Evolutionary conservation across 495 filamentous ascomycete species (phyloP).

Genomic region (Saxophila tyrrhenica): DNA sequence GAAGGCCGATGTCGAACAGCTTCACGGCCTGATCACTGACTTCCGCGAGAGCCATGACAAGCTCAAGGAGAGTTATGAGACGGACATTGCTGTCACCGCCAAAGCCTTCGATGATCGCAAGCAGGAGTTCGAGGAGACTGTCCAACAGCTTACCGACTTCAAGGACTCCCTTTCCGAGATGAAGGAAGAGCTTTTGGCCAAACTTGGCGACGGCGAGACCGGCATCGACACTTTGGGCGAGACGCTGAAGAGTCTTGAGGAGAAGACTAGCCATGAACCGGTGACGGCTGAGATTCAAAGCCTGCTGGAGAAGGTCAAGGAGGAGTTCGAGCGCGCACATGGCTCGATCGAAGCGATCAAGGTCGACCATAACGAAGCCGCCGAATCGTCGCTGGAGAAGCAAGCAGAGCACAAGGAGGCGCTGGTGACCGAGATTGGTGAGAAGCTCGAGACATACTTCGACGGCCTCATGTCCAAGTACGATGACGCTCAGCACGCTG

Average conservation of each 20-base stretch:
- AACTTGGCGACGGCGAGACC: constrained; percentile 46
- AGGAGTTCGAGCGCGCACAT: constrained; percentile 69
- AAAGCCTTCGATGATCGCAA: constrained; percentile 72
- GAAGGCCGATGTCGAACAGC: constrained; percentile 49
- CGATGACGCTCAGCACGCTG: constrained; percentile 60
- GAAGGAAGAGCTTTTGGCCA: constrained; percentile 54
- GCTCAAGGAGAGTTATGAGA: constrained; percentile 50
- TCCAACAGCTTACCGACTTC: constrained; percentile 48
- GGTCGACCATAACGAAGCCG: constrained; percentile 64
- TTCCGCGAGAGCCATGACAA: constrained; percentile 40
- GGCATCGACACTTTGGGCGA: constrained; percentile 44
- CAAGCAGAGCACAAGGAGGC: constrained; percentile 50
- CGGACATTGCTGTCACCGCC: constrained; percentile 59
- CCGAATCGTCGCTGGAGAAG: constrained; percentile 57
- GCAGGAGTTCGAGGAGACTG: constrained; percentile 47
- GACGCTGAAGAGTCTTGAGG: constrained; percentile 35
- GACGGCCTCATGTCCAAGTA: constrained; percentile 67
- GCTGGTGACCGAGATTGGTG: constrained; percentile 44
- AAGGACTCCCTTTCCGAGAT: constrained; percentile 46
- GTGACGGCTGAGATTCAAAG: constrained; percentile 60
- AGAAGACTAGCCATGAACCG: constrained; percentile 35
- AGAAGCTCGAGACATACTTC: constrained; percentile 71
- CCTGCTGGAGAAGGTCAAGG: constrained; percentile 63
- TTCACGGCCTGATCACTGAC: constrained; percentile 57
- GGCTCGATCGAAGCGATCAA: constrained; percentile 56